Conservation (phyloP, 2,329 filamentous ascomycete species). For the Pseudogymnoascus sp. region DNA sequence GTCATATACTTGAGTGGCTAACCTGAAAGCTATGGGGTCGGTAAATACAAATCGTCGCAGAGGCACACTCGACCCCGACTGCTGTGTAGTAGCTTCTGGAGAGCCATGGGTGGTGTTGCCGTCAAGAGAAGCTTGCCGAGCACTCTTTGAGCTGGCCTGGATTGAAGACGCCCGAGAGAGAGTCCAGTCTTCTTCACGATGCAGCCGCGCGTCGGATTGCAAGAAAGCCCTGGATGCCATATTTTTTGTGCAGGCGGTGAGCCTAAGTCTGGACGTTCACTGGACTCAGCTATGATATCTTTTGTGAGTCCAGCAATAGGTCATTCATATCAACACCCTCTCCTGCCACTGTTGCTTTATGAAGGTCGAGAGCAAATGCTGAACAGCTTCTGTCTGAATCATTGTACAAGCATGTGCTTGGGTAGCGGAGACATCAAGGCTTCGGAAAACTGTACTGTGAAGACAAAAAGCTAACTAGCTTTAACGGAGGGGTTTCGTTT, state of each 20-base stretch:
- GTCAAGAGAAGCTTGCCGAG: slow-evolving; percentile 3
- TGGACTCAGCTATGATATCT: background rate
- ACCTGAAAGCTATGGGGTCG: slow-evolving; percentile 56
- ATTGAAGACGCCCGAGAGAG: background rate
- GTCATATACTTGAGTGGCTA: slow-evolving; percentile 2
- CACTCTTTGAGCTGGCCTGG: background rate
- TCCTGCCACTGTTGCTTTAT: background rate
- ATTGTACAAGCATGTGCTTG: slow-evolving; percentile 4
- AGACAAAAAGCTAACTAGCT: background rate
- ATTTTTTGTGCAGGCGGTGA: background rate
- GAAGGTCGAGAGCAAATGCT: background rate
- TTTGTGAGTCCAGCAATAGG: background rate
- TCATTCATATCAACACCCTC: background rate
- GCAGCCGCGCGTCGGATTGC: background rate
- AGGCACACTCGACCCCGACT: background rate
- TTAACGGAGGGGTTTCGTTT: background rate
- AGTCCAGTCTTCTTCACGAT: slow-evolving; percentile 10
- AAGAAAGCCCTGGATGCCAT: background rate
- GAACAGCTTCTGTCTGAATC: slow-evolving; percentile 1
- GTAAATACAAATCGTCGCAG: slow-evolving; percentile 52
- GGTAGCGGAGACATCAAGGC: background rate
- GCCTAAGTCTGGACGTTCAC: background rate
- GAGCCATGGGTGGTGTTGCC: slow-evolving; percentile 10
- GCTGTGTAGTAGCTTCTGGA: background rate
- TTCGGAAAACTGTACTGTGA: background rate